Conservation (phyloP, 2,329 filamentous ascomycete genomes). For the Myotisia sp. region DNA sequence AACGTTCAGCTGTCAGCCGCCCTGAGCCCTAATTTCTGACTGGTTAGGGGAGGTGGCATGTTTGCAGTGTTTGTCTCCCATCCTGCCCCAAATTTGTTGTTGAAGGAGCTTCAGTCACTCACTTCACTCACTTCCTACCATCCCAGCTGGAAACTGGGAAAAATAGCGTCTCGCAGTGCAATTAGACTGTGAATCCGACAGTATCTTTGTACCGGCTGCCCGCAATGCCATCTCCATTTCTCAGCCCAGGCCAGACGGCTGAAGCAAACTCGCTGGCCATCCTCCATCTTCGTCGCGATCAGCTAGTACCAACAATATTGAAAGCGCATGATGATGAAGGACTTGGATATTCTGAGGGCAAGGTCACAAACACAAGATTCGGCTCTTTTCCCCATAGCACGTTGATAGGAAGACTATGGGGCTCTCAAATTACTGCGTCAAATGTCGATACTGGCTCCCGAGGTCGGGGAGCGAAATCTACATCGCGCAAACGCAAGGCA, state of each 20-base stretch:
- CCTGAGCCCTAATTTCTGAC: no score
- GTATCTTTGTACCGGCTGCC: no score
- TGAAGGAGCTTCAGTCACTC: no score
- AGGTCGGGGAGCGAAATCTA: conserved; percentile 45
- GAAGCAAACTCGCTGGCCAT: conserved; percentile 58
- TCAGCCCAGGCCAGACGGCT: conserved; percentile 53
- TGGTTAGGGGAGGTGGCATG: no score
- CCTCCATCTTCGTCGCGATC: conserved; percentile 77
- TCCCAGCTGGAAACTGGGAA: no score
- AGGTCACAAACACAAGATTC: conserved; percentile 80
- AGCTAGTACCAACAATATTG: conserved; percentile 61
- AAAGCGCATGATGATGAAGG: conserved; percentile 47
- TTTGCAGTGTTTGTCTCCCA: no score
- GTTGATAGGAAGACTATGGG: conserved; percentile 68
- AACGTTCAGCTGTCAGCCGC: no score
- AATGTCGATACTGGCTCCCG: conserved; percentile 84
- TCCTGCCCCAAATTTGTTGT: no score
- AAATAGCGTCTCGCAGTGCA: no score
- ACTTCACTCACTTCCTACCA: no score
- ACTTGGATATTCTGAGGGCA: conserved; percentile 60
- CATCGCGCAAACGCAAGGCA: conserved; percentile 11
- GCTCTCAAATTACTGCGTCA: conserved; percentile 78
- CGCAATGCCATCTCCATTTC: conserved; percentile 58
- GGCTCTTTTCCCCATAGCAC: conserved; percentile 78
- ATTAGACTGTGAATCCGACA: no score